phyloP scores from a whole-genome alignment of 495 filamentous ascomycete species.

The Darksidea phi region DNA sequence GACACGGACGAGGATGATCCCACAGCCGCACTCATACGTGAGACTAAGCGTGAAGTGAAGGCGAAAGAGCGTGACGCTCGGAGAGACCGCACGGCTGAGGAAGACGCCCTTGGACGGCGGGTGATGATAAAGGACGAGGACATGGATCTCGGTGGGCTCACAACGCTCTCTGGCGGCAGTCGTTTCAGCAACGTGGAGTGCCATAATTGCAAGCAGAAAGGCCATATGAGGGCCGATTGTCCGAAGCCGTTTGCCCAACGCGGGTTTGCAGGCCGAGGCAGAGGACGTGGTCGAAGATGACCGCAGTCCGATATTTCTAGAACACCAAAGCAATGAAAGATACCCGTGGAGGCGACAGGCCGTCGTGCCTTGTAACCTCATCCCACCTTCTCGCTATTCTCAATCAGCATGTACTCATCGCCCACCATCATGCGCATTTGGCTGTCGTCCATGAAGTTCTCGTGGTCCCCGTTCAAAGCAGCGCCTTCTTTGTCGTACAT shows the following conservation, averaged over 20 bases:
- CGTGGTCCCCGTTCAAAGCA: constrained; percentile 43
- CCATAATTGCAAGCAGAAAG: constrained; percentile 46
- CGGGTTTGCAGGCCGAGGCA: constrained; percentile 8
- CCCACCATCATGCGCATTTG: constrained; percentile 50
- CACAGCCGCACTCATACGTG: constrained; percentile 40
- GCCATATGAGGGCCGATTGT: constrained; percentile 48
- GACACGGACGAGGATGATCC: constrained; percentile 44
- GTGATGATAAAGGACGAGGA: constrained; percentile 50
- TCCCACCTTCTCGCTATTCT: constrained; percentile 40
- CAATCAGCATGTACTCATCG: constrained; percentile 48
- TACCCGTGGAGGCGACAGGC: neutral
- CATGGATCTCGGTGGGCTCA: constrained; percentile 56
- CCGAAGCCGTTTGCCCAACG: constrained; percentile 25
- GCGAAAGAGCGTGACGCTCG: constrained; percentile 36
- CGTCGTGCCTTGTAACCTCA: constrained; percentile 12
- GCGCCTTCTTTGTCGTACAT: constrained; percentile 46
- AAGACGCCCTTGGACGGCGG: constrained; percentile 33
- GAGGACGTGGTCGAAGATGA: neutral
- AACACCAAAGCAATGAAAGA: neutral
- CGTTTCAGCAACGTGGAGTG: constrained; percentile 37
- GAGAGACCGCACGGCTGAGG: constrained; percentile 35
- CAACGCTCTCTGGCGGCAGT: constrained; percentile 48
- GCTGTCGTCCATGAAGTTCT: constrained; percentile 46
- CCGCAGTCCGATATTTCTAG: neutral
- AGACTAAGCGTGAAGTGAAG: constrained; percentile 36